phyloP scores from a whole-genome alignment of 1,284 basidiomycete genomes.

The Trichosporon faecale region DNA sequence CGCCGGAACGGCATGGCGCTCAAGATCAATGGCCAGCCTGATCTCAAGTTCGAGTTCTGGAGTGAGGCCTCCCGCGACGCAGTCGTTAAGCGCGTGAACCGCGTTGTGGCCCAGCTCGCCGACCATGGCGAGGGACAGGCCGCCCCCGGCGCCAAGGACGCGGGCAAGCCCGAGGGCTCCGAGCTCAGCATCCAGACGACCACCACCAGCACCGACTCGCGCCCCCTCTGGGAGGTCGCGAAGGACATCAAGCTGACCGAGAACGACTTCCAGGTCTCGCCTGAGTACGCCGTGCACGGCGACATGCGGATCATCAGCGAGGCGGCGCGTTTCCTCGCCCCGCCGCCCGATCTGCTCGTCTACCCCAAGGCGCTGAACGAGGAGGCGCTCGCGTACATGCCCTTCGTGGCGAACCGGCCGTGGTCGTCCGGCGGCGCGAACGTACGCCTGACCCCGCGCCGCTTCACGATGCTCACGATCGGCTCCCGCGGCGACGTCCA shows the following conservation, averaged over 20 bases:
- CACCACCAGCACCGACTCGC: neutral
- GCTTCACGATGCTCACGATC: conserved; percentile 53
- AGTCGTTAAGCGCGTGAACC: conserved; percentile 38
- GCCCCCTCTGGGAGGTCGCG: conserved; percentile 1
- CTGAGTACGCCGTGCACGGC: conserved; percentile 8
- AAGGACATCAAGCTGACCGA: conserved; percentile 8
- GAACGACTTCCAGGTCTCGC: conserved; percentile 19
- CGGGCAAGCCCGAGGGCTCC: neutral
- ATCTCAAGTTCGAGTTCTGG: conserved; percentile 59
- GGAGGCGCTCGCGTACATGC: conserved; percentile 43
- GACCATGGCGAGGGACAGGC: neutral
- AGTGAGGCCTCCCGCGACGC: conserved; percentile 55
- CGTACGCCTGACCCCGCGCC: conserved; percentile 38
- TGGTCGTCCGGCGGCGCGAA: conserved; percentile 14
- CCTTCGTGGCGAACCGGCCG: conserved; percentile 48
- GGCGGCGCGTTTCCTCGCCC: conserved; percentile 41
- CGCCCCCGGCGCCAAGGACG: neutral
- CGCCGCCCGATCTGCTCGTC: conserved; percentile 32
- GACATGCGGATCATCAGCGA: conserved; percentile 17
- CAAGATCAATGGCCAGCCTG: conserved; percentile 57
- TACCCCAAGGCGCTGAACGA: conserved; percentile 33
- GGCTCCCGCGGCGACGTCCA: conserved; percentile 89
- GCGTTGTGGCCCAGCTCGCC: conserved; percentile 21
- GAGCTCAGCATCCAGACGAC: neutral
- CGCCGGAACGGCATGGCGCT: conserved; percentile 57